A percentile compares a stretch with the other conserved stretches of the same genome.
Evolutionary conservation across 2,329 filamentous ascomycete genomes (phyloP).

Genomic region (Zarea fungicola): DNA sequence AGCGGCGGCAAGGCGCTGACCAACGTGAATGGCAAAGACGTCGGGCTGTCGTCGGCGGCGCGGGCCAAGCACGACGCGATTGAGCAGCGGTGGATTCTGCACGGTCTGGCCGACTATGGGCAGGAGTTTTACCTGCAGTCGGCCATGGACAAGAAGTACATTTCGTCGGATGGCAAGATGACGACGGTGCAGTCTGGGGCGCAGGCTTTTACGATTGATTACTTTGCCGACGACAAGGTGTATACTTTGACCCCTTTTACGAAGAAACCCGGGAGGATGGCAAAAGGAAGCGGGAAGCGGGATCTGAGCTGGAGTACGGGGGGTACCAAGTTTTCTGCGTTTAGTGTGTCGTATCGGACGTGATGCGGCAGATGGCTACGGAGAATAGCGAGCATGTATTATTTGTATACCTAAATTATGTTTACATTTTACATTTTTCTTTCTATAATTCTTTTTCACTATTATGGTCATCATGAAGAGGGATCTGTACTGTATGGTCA

Average conservation of each 20-base stretch:
- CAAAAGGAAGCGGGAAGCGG: not conserved
- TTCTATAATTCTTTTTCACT: no score
- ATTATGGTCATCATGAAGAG: no score
- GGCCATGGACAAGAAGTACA: slow-evolving; percentile 22
- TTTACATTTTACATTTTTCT: no score
- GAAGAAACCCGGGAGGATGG: not conserved
- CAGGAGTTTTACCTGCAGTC: slow-evolving; percentile 21
- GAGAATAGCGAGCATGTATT: not conserved
- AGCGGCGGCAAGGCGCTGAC: slow-evolving; percentile 33
- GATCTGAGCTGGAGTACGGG: not conserved
- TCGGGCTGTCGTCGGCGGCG: slow-evolving; percentile 9
- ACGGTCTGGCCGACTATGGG: slow-evolving; percentile 24
- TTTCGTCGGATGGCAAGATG: slow-evolving; percentile 12
- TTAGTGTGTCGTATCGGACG: slow-evolving; percentile 6
- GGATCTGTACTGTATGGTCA: no score
- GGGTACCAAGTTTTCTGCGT: slow-evolving; percentile 1
- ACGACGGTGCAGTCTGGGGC: slow-evolving; percentile 1
- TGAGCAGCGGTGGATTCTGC: slow-evolving; percentile 44
- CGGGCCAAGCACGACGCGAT: slow-evolving; percentile 31
- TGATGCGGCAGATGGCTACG: not conserved
- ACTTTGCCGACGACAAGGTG: not conserved
- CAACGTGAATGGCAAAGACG: slow-evolving; percentile 23
- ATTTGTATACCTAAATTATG: no score
- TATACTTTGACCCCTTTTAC: slow-evolving; percentile 3
- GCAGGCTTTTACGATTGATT: slow-evolving; percentile 4